Evolutionary conservation across 2,329 filamentous ascomycete species (phyloP), one percentile per base, ranked within the genome.

Genomic region (Clonostachys solani): DNA sequence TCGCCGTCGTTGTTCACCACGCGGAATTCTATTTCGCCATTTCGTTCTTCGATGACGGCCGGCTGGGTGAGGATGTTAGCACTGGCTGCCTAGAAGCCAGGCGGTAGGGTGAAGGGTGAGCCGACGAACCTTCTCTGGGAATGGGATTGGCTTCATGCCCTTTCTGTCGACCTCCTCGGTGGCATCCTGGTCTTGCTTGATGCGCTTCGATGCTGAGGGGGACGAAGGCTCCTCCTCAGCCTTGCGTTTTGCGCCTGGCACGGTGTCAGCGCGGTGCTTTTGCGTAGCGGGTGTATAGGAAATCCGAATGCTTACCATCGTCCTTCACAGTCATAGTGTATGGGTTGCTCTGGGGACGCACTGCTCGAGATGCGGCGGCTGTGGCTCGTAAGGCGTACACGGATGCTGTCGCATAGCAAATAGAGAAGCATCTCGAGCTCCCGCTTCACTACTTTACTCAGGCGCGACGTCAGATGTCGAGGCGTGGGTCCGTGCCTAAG

Each of bases 1-100:
- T 84, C 78, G 58, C 88, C 87, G 62, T 99, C 94, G 62, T 99
- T 99, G 75, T 97, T 97, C 59, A 99, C 94, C 7, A 97, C 94
- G 43, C 92, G 86, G 66, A 97, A 97, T 65, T 97, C 91, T 56
- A 99, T 97, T 54, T 95, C 89, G 60, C 92, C 91, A 61, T 86
- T 88, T 58, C 91, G 87, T 68, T 99, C 94, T 71, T 99, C 94
- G 54, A 95, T 78, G 5, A 96, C 92, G 9, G 92, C 92, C 6
- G 90, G 88, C 84, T 89, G 53, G 15, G 13, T 13, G 36, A 33
- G 17, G 37, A 18, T n/a, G 17, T 38, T 38, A 38, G 36, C 36
- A 38, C 12, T 38, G 36, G 36, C 9, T 29, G 23, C 8, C 23
- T 8, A 29, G 7, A 6, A 38, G 6, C 34, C 36, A 47, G 23